Evolutionary conservation across 192 early-diverging fungal genomes (phyloP), one percentile per base, ranked within the genome.

Genomic region (Gryganskiella cystojenkinii): DNA sequence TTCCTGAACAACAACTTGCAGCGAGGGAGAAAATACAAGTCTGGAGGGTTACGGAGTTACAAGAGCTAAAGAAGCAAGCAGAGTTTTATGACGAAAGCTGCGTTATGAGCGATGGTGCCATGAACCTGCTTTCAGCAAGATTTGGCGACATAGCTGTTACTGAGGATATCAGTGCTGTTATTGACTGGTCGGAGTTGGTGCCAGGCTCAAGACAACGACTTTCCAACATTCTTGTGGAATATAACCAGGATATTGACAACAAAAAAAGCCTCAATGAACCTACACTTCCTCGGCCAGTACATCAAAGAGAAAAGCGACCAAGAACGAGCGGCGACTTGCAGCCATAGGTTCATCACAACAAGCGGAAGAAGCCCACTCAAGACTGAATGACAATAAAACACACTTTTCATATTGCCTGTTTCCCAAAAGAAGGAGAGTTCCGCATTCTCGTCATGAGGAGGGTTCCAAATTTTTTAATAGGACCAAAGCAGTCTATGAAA

Each of bases 331-430:
- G 9, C 57, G 6, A 37, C 14, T 59, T 17, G 40, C 1, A 28
- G 24, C 27, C 57, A 9, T 4, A 59, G 25, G 40, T 25, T 43
- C 40, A 44, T 59, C 57, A 25, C 57, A 59, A 44, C 57, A 59
- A 59, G 42, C 40, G 57, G 24, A 44, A 57, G 4, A 57, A 20
- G 55, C 55, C 55, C 3, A n/a, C 33, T 35, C 34, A 57, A 0
- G n/a, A n/a, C n/a, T n/a, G n/a, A 37, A n/a, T 57, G 28, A 57
- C 33, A 57, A 57, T 57, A 57, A 57, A 57, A n/a, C n/a, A n/a
- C n/a, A n/a, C n/a, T n/a, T n/a, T n/a, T n/a, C n/a, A n/a, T n/a
- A n/a, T n/a, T n/a, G n/a, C n/a, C n/a, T n/a, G n/a, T n/a, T n/a
- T n/a, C n/a, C n/a, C n/a, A n/a, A n/a, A n/a, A n/a, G n/a, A n/a